Conservation (phyloP, 2,329 filamentous ascomycete genomes). For the Bipolaris victoriae region DNA sequence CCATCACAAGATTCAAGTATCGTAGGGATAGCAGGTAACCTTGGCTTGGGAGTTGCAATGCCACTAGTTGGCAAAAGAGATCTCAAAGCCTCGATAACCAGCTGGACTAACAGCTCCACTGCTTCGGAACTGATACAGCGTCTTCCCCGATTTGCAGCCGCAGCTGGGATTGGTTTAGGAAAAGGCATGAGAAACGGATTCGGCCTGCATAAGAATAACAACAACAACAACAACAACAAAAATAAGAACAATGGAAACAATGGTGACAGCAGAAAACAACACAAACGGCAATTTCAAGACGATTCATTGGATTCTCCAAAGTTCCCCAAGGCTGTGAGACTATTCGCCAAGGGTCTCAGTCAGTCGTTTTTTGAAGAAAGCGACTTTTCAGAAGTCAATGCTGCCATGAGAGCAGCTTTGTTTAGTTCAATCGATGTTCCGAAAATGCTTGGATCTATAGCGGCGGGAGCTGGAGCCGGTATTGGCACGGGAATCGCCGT, state of each 20-base stretch:
- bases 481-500: slow-evolving; percentile 35
- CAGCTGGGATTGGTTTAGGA: slow-evolving; percentile 37
- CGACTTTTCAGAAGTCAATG: slow-evolving; percentile 24
- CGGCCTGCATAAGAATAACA: slow-evolving; percentile 15
- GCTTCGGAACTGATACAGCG: slow-evolving; percentile 20
- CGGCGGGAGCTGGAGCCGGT: slow-evolving; percentile 38
- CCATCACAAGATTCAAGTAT: slow-evolving; percentile 27
- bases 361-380: slow-evolving; percentile 32
- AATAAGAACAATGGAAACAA: too few relatives aligned
- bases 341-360: slow-evolving; percentile 35
- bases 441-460: slow-evolving; percentile 26
- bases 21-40: slow-evolving; percentile 33
- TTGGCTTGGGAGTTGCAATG: slow-evolving; percentile 34
- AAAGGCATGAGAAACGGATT: slow-evolving; percentile 35
- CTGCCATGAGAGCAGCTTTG: slow-evolving; percentile 8
- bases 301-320: slow-evolving; percentile 3
- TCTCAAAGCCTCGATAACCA: slow-evolving; percentile 25
- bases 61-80: slow-evolving; percentile 35
- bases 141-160: slow-evolving; percentile 34
- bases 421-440: slow-evolving; percentile 14
- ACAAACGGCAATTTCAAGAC: background rate
- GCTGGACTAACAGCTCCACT: slow-evolving; percentile 7
- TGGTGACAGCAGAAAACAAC: background rate
- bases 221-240: background rate
- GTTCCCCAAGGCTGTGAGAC: slow-evolving; percentile 24